Evolutionary conservation across 805 yeast species (phyloP), one percentile per base, ranked within the genome.

Genomic region (Candida sakaeoensis): DNA sequence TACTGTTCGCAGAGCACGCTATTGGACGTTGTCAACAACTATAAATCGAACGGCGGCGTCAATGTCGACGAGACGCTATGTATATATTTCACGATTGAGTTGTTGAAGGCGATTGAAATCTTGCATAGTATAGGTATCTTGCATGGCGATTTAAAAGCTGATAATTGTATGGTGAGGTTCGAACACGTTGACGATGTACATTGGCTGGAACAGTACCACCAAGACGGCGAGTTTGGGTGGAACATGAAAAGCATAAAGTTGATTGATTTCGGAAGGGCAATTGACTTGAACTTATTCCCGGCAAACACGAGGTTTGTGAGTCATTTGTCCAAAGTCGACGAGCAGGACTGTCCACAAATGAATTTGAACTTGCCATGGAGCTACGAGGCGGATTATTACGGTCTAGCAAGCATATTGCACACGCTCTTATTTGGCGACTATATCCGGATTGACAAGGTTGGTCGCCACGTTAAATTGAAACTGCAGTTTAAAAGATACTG

Each of bases 101-200:
- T 90, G 8, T 51, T 89, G 33, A 69, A 75, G 30, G 68, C 77
- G 0, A 60, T 87, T 5, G 80, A 79, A 37, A 57, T 64, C 2
- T 58, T 90, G n/a, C 96, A 89, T 53, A 56, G 59, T 0, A 58
- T 73, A 12, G 82, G 82, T 0, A 78, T 89, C 1, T 67, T 89
- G 9, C 96, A 89, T 61, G 95, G 95, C 2, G 95, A 89, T 55
- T 58, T 89, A 39, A 85, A 84, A 53, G 82, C 95, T 0, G 95
- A 85, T 46, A 89, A 88, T 54, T 85, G 93, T 47, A 84, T 89
- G 95, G 53, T 87, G 0, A 60, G 84, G 28, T 68, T 84, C 29
- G 61, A 64, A 12, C 42, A 51, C 8, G 8, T 37, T 19, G 47
- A 43, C 0, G 50, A 47, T 4, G 23, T 41, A 4, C 40, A 40